A percentile compares a stretch with the other conserved stretches of the same genome.
Conservation (phyloP, 2,329 filamentous ascomycete species). For the Sordariomycetes sp. region DNA sequence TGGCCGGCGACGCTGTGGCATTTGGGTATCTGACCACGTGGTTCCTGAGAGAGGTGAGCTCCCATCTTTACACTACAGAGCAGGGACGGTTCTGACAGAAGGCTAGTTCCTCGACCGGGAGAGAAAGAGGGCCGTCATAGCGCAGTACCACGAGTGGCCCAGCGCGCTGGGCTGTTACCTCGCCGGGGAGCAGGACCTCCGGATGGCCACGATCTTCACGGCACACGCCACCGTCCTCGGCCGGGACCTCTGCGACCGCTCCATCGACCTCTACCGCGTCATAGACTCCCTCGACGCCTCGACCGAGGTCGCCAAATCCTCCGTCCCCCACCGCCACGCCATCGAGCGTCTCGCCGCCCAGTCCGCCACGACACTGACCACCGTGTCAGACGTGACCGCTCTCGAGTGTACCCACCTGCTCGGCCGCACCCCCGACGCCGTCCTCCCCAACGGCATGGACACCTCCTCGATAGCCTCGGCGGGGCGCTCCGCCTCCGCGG, state of each 20-base stretch:
- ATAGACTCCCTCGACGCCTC: background rate
- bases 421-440: constrained; percentile 94
- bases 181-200: background rate
- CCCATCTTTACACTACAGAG: too few species aligned
- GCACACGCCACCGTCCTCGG: background rate
- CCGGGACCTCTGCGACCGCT: background rate
- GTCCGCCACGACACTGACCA: background rate
- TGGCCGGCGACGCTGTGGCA: background rate
- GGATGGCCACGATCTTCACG: background rate
- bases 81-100: background rate
- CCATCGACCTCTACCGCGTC: background rate
- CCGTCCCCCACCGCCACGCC: background rate
- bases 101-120: background rate
- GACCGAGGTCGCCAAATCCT: background rate
- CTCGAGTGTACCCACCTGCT: constrained; percentile 96
- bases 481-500: constrained; percentile 68
- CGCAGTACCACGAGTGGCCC: constrained; percentile 5
- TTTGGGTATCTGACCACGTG: constrained; percentile 1
- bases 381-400: constrained; percentile 44
- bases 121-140: background rate
- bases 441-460: constrained; percentile 91
- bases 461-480: constrained; percentile 48
- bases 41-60: constrained; percentile 1
- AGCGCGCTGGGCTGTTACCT: background rate
- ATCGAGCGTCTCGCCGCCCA: background rate